Percentiles rank a stretch among this genome's conserved stretches.
Conservation (phyloP, 2,329 filamentous ascomycete genomes). For the Dactylonectria macrodidyma region DNA sequence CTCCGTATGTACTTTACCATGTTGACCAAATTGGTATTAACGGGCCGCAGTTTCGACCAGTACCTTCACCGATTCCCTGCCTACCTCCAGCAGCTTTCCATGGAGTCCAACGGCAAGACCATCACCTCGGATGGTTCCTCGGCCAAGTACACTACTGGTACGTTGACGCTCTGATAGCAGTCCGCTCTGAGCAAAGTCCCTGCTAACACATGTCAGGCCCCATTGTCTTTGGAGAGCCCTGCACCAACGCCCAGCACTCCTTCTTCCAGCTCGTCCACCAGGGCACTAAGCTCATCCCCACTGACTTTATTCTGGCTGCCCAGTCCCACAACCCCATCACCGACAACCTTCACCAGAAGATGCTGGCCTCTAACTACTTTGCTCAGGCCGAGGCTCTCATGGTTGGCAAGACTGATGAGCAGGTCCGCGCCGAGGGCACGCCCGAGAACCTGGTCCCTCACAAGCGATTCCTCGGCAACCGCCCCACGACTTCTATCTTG, state of each 20-base stretch:
- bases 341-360: slow-evolving; percentile 95
- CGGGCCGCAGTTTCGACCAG: slow-evolving; percentile 84
- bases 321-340: slow-evolving; percentile 97
- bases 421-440: slow-evolving; percentile 83
- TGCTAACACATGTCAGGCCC: slow-evolving; percentile 67
- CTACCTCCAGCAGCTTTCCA: slow-evolving; percentile 98
- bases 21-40: slow-evolving; percentile 24
- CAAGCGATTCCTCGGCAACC: slow-evolving; percentile 99
- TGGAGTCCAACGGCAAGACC: slow-evolving; percentile 99
- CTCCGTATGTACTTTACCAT: slow-evolving; percentile 76
- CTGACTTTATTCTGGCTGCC: slow-evolving; percentile 97
- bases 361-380: slow-evolving; percentile 94
- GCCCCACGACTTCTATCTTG: slow-evolving; percentile 95
- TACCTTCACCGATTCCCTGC: slow-evolving; percentile 99
- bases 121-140: slow-evolving; percentile 91
- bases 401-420: slow-evolving; percentile 88
- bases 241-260: slow-evolving; percentile 99
- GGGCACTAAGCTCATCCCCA: slow-evolving; percentile 97
- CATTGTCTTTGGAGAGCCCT: slow-evolving; percentile 97
- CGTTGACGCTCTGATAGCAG: slow-evolving; percentile 30
- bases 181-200: background rate
- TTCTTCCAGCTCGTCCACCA: slow-evolving; percentile 99
- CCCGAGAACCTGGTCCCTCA: slow-evolving; percentile 87
- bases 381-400: slow-evolving; percentile 90
- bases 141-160: slow-evolving; percentile 95